A percentile compares a stretch with the other conserved stretches of the same genome.
Evolutionary conservation across 768 basidiomycete species (phyloP).

Genomic region (Hygrophoropsis aurantiaca): DNA sequence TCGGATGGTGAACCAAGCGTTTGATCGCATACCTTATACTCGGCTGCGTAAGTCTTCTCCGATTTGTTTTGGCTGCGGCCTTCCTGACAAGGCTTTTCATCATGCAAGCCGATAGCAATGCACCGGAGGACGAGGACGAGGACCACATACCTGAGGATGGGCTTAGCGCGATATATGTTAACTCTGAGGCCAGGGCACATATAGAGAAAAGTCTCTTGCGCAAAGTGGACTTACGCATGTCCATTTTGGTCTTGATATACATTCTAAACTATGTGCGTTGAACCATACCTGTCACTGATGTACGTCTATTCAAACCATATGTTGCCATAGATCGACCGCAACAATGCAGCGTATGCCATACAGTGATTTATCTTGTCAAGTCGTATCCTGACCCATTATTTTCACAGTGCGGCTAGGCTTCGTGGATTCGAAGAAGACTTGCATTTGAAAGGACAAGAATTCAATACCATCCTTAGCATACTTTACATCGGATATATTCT

Average conservation of each 20-base stretch:
- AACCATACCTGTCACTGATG: neutral
- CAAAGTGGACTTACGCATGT: constrained; percentile 34
- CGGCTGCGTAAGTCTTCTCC: neutral
- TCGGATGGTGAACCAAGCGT: neutral
- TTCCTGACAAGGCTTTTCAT: neutral
- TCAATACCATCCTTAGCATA: constrained; percentile 65
- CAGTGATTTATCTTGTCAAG: neutral
- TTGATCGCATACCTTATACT: neutral
- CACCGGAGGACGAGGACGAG: constrained; percentile 1
- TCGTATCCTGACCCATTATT: neutral
- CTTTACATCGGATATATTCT: constrained; percentile 73
- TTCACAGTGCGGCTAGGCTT: constrained; percentile 63
- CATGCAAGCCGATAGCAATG: constrained; percentile 3
- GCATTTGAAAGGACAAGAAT: constrained; percentile 57
- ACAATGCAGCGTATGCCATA: constrained; percentile 57
- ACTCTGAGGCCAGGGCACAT: constrained; percentile 24
- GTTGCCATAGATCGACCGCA: constrained; percentile 58
- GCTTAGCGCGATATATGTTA: neutral
- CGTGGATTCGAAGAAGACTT: constrained; percentile 73
- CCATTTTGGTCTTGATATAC: constrained; percentile 34
- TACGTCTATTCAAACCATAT: too few species aligned
- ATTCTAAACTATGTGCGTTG: constrained; percentile 34
- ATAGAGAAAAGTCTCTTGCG: constrained; percentile 44
- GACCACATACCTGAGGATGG: neutral
- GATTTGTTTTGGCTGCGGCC: neutral